These are phyloP conservation scores for Trichosporon asahii DNA, from an alignment of 1,284 basidiomycete genomes.

Conservation along the genomic window DNA sequence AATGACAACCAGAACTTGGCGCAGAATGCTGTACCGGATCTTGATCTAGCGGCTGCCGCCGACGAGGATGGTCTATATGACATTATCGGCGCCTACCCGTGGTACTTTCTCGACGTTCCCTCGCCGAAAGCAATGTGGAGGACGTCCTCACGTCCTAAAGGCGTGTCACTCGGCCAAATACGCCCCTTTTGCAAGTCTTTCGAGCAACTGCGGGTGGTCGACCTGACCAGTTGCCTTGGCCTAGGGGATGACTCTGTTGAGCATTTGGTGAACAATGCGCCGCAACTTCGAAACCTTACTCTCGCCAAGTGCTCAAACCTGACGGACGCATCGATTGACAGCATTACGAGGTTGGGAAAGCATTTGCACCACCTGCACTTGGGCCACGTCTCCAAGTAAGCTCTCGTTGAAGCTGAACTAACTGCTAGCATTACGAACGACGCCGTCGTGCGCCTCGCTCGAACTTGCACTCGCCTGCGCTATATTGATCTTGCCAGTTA, in stretches of 20 bases:
- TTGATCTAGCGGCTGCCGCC: slow-evolving; percentile 47
- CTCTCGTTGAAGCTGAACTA: slow-evolving; percentile 9
- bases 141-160: background rate
- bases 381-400: slow-evolving; percentile 71
- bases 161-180: background rate
- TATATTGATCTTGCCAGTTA: slow-evolving; percentile 96
- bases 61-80: slow-evolving; percentile 21
- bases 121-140: slow-evolving; percentile 18
- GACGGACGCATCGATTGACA: slow-evolving; percentile 81
- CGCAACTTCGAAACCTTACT: slow-evolving; percentile 86
- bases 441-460: slow-evolving; percentile 77
- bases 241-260: slow-evolving; percentile 87
- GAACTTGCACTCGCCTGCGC: slow-evolving; percentile 84
- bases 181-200: slow-evolving; percentile 48
- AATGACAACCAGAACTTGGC: slow-evolving; percentile 76
- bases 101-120: slow-evolving; percentile 17
- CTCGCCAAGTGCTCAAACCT: slow-evolving; percentile 84
- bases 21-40: slow-evolving; percentile 80
- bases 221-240: slow-evolving; percentile 77
- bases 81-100: slow-evolving; percentile 17
- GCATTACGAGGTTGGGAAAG: slow-evolving; percentile 81
- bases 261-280: slow-evolving; percentile 81
- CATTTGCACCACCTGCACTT: slow-evolving; percentile 93
- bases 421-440: slow-evolving; percentile 76
- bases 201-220: slow-evolving; percentile 81